phyloP scores from a whole-genome alignment of 78 protist genomes.

The Dictyostelium firmibasis region DNA sequence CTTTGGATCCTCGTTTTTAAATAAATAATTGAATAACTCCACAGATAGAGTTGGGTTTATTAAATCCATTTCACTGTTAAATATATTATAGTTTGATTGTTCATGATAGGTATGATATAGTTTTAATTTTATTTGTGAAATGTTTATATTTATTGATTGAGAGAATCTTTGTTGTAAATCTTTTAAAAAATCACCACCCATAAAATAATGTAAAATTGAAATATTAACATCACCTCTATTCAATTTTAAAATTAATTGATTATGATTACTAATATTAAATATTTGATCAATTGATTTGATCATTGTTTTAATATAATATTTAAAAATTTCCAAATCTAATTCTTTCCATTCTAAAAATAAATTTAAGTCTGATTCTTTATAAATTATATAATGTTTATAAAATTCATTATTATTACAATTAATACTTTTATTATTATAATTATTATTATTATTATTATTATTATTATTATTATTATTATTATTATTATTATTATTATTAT shows the following conservation, averaged over 20 bases:
- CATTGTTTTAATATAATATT: neutral
- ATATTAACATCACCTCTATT: neutral
- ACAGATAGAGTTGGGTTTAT: neutral
- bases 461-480: no score
- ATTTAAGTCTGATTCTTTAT: neutral
- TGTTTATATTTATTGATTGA: neutral
- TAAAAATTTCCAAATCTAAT: neutral
- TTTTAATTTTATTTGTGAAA: neutral
- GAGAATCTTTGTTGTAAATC: neutral
- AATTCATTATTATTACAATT: neutral
- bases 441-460: no score
- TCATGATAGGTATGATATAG: neutral
- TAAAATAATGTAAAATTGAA: neutral
- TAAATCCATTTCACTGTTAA: neutral
- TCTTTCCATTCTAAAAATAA: neutral
- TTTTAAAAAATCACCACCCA: neutral
- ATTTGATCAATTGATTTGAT: neutral
- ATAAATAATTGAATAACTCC: neutral
- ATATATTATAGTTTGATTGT: neutral
- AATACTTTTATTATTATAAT: no score
- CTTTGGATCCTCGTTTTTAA: neutral
- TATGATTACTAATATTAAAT: neutral
- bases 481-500: no score
- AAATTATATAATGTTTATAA: neutral
- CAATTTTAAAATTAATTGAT: neutral